Evolutionary conservation across 192 early-diverging fungal species (phyloP).

Genomic region (Chytriomyces sp.): DNA sequence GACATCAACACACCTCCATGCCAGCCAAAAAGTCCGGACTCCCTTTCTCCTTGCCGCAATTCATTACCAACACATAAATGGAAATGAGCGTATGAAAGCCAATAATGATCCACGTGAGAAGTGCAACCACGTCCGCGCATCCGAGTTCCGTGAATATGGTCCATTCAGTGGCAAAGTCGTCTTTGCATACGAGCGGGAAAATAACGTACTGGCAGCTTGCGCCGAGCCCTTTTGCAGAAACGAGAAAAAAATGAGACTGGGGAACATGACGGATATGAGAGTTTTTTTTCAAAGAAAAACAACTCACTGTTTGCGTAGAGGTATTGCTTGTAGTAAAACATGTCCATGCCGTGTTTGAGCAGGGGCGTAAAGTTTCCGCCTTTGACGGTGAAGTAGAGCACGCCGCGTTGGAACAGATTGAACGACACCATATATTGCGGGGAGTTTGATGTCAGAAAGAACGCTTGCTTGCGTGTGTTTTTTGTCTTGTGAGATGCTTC

Average conservation of each 20-base stretch:
- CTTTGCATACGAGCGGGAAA: conserved; percentile 54
- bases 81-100: conserved; percentile 51
- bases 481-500: background rate
- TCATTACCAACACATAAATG: conserved; percentile 40
- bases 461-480: background rate
- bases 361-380: conserved; percentile 52
- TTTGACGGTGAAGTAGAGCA: conserved; percentile 52
- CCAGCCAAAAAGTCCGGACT: conserved; percentile 51
- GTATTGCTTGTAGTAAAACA: conserved; percentile 40
- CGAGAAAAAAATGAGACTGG: no score
- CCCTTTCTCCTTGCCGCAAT: conserved; percentile 38
- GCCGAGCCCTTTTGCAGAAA: conserved; percentile 1
- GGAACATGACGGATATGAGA: background rate
- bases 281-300: background rate
- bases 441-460: background rate
- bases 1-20: conserved; percentile 38
- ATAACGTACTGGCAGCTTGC: conserved; percentile 36
- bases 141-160: conserved; percentile 54
- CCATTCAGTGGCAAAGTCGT: conserved; percentile 50
- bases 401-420: conserved; percentile 56
- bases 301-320: background rate
- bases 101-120: conserved; percentile 51
- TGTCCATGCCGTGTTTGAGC: conserved; percentile 59
- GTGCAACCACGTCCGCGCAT: conserved; percentile 45
- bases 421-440: conserved; percentile 56